Conservation (phyloP, 2,329 filamentous ascomycete species). For the Rugonectria rugulosa region DNA sequence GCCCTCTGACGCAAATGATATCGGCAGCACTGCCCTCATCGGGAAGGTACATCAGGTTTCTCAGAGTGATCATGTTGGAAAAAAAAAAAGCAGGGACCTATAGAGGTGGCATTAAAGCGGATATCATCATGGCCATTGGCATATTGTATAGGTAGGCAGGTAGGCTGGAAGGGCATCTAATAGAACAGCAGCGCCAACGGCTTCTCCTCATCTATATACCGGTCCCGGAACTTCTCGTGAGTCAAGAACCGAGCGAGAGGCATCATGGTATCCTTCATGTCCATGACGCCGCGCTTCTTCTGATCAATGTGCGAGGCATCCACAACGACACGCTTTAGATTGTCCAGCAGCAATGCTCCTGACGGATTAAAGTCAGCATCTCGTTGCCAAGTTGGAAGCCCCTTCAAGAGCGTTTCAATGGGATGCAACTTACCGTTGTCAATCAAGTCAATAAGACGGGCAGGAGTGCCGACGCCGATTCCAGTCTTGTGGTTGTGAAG, state of each 20-base stretch:
- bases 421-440: slow-evolving; percentile 79
- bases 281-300: slow-evolving; percentile 92
- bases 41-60: too few species aligned
- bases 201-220: slow-evolving; percentile 68
- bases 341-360: slow-evolving; percentile 73
- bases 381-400: neutral
- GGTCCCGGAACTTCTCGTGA: slow-evolving; percentile 72
- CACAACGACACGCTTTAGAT: slow-evolving; percentile 81
- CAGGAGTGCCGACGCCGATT: slow-evolving; percentile 89
- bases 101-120: too few species aligned
- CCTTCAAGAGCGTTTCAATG: accelerated
- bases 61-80: too few species aligned
- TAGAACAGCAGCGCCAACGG: slow-evolving; percentile 72
- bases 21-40: too few species aligned
- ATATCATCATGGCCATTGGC: too few species aligned
- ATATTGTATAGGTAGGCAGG: slow-evolving; percentile 7
- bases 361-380: slow-evolving; percentile 9
- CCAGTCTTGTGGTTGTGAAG: slow-evolving; percentile 76
- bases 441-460: slow-evolving; percentile 81
- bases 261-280: slow-evolving; percentile 92
- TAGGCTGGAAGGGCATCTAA: slow-evolving; percentile 46
- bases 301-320: slow-evolving; percentile 93
- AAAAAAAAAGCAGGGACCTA: neutral
- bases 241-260: slow-evolving; percentile 80
- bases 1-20: too few species aligned